A percentile compares a stretch with the other conserved stretches of the same genome.
Evolutionary conservation across 345 rosid genomes (phyloP).

Genomic region (Orychophragmus violaceus): DNA sequence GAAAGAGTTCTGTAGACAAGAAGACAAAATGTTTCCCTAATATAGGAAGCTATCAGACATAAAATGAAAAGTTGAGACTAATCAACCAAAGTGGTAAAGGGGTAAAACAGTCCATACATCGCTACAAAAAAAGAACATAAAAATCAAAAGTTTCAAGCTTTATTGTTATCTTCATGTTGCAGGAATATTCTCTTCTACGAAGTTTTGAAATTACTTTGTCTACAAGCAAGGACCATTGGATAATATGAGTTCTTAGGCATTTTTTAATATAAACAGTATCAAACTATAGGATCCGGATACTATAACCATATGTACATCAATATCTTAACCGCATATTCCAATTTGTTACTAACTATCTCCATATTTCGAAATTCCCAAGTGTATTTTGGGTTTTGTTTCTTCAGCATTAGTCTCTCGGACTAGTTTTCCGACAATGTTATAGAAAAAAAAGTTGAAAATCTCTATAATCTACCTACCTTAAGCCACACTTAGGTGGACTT

Average conservation of each 20-base stretch:
- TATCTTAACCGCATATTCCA: conserved; percentile 6
- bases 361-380: too few species aligned
- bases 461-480: background rate
- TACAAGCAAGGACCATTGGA: conserved; percentile 9
- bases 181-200: conserved; percentile 34
- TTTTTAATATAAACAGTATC: background rate
- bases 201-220: conserved; percentile 13
- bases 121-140: conserved; percentile 10
- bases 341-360: background rate
- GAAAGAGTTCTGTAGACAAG: conserved; percentile 22
- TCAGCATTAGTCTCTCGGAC: too few species aligned
- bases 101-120: conserved; percentile 15
- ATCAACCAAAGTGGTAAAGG: conserved; percentile 20
- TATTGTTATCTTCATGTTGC: conserved; percentile 8
- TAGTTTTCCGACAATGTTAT: too few species aligned
- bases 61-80: conserved; percentile 23
- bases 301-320: background rate
- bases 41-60: conserved; percentile 26
- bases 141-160: conserved; percentile 21
- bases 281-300: background rate
- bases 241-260: background rate
- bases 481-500: conserved; percentile 22
- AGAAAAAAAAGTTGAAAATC: background rate
- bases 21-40: conserved; percentile 33
- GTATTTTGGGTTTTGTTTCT: too few species aligned